Base-by-base conservation (phyloP, 768 basidiomycete genomes). In the Hericium coralloides region DNA sequence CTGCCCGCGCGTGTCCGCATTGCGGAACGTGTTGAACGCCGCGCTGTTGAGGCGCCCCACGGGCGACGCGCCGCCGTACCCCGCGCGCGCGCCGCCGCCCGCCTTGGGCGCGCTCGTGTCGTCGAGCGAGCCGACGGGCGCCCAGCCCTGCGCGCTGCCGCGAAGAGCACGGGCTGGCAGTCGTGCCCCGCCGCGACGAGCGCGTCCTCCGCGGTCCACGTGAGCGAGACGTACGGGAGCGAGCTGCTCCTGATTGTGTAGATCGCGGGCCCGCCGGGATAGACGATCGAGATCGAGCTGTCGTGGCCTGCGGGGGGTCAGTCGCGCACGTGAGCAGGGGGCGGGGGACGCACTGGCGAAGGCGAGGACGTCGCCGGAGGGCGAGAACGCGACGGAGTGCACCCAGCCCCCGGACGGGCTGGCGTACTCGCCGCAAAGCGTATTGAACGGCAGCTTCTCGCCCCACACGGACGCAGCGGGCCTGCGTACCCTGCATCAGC, bases 401-500 rank as follows among this genome's bases (percentile, higher is more conserved):
- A 99, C 94, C 97, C 97, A 99, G 12, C 97, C 97, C 41, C 97
- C 97, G 43, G 86, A 81, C 0, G 92, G 85, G 64, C 87, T 92
- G 38, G 78, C 68, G 68, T 89, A 99, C 69, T 98, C 97, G 49
- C 94, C 97, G 61, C 95, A 98, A 58, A 99, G 77, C 1, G 97
- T 98, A 69, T 95, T 95, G 79, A 98, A 98, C 0, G 97, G 97
- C 0, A 99, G 77, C 64, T 94, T 94, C 57, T 94, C 92, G n/a
- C 97, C 97, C 97, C 97, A 99, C 1, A 94, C 85, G 22, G 88
- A 85, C 3, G 93, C 82, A 41, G 84, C 76, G 18, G 95, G 97
- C 66, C 95, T 95, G 60, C 26, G 20, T 31, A 15, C 18, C 12
- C 7, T 14, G 2, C 48, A 48, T 12, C 18, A 55, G 9, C 38